Evolutionary conservation across 176 grass and related monocot species (phyloP).

Genomic region (Ananas comosus): DNA sequence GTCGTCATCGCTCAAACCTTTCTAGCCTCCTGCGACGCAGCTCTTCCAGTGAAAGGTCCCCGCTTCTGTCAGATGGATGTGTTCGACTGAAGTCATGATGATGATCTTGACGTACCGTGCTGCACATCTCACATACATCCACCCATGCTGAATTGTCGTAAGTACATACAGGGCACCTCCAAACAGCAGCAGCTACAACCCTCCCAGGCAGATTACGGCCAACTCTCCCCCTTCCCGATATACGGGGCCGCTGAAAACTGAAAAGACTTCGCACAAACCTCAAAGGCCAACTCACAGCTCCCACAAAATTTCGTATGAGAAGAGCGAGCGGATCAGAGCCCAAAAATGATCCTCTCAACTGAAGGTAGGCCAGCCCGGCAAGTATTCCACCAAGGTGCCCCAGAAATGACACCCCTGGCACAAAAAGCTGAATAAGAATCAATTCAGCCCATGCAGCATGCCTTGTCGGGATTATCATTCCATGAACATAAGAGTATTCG

Average conservation of each 20-base stretch:
- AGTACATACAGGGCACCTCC: conserved; percentile 80
- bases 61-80: background rate
- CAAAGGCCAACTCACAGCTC: conserved; percentile 64
- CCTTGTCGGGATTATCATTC: conserved; percentile 66
- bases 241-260: conserved; percentile 3
- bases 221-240: conserved; percentile 35
- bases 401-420: conserved; percentile 67
- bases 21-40: conserved; percentile 61
- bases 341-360: conserved; percentile 36
- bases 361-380: conserved; percentile 68
- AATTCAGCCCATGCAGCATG: conserved; percentile 87
- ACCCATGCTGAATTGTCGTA: conserved; percentile 50
- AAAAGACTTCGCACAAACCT: conserved; percentile 38
- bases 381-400: conserved; percentile 83
- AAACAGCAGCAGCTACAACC: conserved; percentile 17
- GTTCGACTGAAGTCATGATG: background rate
- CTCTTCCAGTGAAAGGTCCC: conserved; percentile 43
- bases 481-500: conserved; percentile 44
- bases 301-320: conserved; percentile 36
- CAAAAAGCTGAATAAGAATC: conserved; percentile 77
- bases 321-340: conserved; percentile 35
- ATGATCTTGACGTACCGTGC: conserved; percentile 20
- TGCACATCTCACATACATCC: conserved; percentile 92
- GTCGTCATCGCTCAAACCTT: conserved; percentile 56
- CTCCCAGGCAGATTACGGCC: conserved; percentile 21